Base-by-base conservation (phyloP, 2,329 filamentous ascomycete genomes). In the Beauveria caledonica region DNA sequence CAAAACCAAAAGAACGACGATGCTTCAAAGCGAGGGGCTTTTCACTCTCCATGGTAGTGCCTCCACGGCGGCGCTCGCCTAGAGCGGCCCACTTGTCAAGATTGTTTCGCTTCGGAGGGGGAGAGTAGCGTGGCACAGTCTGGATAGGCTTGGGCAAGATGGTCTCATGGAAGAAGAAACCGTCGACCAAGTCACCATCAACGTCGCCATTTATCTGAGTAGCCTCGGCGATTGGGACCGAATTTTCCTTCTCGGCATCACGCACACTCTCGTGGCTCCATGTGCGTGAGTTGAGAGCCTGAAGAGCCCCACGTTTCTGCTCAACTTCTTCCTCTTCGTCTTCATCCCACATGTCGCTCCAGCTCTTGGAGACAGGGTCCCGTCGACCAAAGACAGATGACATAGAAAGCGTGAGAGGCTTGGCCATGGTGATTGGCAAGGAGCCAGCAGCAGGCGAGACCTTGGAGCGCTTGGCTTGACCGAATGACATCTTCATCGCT, bases 341-440 rank as follows among this genome's bases (percentile, higher is more conserved):
- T 50, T 80, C 78, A 58, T 97, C 93, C 88, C 92, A 97, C 73
- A 97, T 86, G 73, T 99, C 94, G 69, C 92, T 96, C 94, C 94
- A 99, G 79, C 94, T 97, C 87, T 97, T 97, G 60, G 94, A 96
- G 52, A 95, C 90, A 52, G 83, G 79, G 50, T 93, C 88, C 71
- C 88, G 86, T 69, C 86, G 86, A 56, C 89, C 90, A 71, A 96
- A 93, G 55, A 93, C 84, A 70, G 88, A 84, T 5, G 89, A 86
- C 80, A 93, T 87, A 63, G 89, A 86, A 58, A 87, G 78, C 45
- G 83, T 82, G 64, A 85, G 80, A 0, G 90, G 88, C 70, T 94
- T 86, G 15, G 88, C 89, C 74, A 92, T 90, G 64, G 83, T 86
- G 70, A 94, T 93, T 5, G 89, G 87, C 27, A 94, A 80, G 1